phyloP scores from a whole-genome alignment of 2,329 filamentous ascomycete genomes.

The Colletotrichum liriopes region DNA sequence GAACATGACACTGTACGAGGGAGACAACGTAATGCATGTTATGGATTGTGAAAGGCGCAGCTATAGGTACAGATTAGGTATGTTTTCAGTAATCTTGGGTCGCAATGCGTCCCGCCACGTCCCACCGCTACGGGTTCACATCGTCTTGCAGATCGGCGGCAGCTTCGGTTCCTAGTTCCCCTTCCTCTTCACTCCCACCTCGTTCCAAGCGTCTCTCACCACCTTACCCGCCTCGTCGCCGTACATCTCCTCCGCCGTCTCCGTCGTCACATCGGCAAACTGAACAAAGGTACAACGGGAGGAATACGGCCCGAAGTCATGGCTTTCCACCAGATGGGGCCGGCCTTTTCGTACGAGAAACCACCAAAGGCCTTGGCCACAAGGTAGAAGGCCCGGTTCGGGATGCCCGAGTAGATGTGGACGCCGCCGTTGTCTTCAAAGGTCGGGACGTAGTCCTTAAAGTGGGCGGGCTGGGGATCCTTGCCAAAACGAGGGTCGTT shows the following conservation, averaged over 20 bases:
- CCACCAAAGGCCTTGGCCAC: slow-evolving; percentile 64
- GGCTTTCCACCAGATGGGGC: slow-evolving; percentile 68
- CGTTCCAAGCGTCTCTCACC: slow-evolving; percentile 63
- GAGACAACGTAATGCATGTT: too few relatives aligned
- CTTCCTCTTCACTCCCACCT: slow-evolving; percentile 59
- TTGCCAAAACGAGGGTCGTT: slow-evolving; percentile 68
- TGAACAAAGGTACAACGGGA: slow-evolving; percentile 60
- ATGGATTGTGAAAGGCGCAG: not conserved
- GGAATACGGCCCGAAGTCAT: slow-evolving; percentile 61
- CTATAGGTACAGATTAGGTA: not conserved
- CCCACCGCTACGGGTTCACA: not conserved
- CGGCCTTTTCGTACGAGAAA: slow-evolving; percentile 68
- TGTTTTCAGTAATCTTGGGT: not conserved
- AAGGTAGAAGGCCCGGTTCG: slow-evolving; percentile 71
- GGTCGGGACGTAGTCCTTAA: slow-evolving; percentile 59
- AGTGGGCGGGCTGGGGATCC: slow-evolving; percentile 67
- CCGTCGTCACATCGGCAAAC: slow-evolving; percentile 65
- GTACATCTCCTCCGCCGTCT: slow-evolving; percentile 61
- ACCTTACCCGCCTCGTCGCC: slow-evolving; percentile 58
- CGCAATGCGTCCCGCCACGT: not conserved
- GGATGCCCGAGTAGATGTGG: slow-evolving; percentile 71
- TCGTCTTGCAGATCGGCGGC: not conserved
- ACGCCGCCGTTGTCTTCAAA: slow-evolving; percentile 68
- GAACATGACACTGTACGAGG: too few relatives aligned
- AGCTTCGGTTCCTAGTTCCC: slow-evolving; percentile 27